Percentiles rank a stretch among this genome's conserved stretches.
phyloP scores from a whole-genome alignment of 257 asterid genomes.

The Rubia yunnanensis region DNA sequence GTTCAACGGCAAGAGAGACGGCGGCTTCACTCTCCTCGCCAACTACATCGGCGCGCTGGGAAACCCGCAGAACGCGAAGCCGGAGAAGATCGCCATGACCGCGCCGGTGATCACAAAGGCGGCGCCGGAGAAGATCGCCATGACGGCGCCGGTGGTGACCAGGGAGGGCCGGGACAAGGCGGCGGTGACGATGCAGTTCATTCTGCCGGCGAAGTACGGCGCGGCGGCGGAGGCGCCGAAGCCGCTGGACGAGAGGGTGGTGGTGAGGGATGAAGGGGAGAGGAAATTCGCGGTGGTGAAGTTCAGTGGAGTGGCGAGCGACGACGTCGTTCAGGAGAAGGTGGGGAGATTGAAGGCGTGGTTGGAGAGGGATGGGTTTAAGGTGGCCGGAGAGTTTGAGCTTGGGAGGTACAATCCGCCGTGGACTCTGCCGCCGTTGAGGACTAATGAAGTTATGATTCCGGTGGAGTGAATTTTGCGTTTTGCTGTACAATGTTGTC shows the following conservation, averaged over 20 bases:
- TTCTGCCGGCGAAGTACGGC: constrained; percentile 55
- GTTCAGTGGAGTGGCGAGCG: constrained; percentile 68
- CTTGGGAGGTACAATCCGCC: constrained; percentile 96
- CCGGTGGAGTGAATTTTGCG: constrained; percentile 46
- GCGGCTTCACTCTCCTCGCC: constrained; percentile 64
- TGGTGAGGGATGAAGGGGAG: constrained; percentile 68
- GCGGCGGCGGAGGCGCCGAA: constrained; percentile 72
- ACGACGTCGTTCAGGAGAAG: constrained; percentile 55
- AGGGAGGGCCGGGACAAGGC: constrained; percentile 16
- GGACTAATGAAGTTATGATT: constrained; percentile 79
- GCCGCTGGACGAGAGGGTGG: constrained; percentile 83
- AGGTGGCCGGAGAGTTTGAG: constrained; percentile 53
- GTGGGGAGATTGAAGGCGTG: constrained; percentile 43
- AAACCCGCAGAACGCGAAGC: constrained; percentile 55
- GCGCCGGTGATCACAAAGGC: constrained; percentile 68
- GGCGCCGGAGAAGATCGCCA: constrained; percentile 44
- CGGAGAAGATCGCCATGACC: constrained; percentile 70
- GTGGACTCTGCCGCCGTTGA: constrained; percentile 69
- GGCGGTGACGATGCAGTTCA: constrained; percentile 70
- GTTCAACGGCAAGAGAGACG: constrained; percentile 64
- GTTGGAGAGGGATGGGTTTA: constrained; percentile 71
- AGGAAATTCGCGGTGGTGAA: constrained; percentile 72
- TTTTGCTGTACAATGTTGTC: too few relatives aligned
- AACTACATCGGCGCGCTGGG: constrained; percentile 80
- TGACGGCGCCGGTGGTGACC: constrained; percentile 88